Base-by-base conservation (phyloP, 1,284 basidiomycete species). In the Cryptococcus sp. region DNA sequence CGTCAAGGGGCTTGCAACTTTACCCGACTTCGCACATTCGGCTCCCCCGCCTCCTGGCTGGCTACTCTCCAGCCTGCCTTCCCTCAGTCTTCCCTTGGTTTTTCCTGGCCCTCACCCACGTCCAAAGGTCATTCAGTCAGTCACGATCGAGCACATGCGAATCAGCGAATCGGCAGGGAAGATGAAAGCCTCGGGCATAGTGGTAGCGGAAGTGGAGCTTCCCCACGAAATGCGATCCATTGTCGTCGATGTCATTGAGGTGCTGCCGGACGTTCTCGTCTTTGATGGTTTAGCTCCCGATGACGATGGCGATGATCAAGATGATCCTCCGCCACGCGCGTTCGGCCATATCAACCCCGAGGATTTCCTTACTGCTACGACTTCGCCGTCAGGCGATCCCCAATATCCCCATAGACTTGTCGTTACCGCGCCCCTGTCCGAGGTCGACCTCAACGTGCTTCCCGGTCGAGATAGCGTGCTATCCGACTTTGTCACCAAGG, bases 101-200 rank as follows among this genome's bases (percentile, higher is more conserved):
- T 78, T 80, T 58, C 78, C 78, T 1, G 74, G 71, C 2, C 76
- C 78, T 0, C 27, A 63, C 6, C 73, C 74, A 0, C 65, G 64
- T 3, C 76, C 77, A 0, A 68, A 76, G 23, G 63, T 80, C 50
- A 74, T 80, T 23, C 61, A 69, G 38, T 61, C 61, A 1, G 76
- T 80, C 2, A 74, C 76, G 0, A 77, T 80, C 47, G 76, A 80
- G 48, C 66, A 69, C 39, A 78, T 79, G 74, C 65, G 70, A 19
- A 67, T 78, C 7, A 61, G 67, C 1, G 70, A 75, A 58, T 51
- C 69, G 4, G 58, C 54, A 6, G 75, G 72, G 3, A 71, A 72
- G 50, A 74, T 77, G 64, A 63, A 57, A 20, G 75, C 71, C 3
- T 71, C 70, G 5, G 78, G 78, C 8, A 68, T 60, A 1, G 75